Evolutionary conservation across 106 monocot genomes (phyloP), one percentile per base, ranked within the genome.

Genomic region (Vanilla planifolia): DNA sequence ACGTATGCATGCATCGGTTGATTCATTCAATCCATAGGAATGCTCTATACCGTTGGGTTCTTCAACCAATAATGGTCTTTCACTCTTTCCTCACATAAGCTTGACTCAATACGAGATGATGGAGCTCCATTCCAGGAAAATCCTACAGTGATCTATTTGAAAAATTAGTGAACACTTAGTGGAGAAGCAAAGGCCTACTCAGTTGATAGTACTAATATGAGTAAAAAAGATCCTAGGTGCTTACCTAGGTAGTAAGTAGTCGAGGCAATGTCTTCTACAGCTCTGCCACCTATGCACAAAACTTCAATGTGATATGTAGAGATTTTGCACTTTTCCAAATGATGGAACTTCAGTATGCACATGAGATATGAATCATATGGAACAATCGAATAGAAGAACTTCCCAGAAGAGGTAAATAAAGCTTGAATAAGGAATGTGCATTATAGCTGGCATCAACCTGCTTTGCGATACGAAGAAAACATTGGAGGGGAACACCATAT

Each of bases 251-350:
- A 17, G 20, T 47, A 47, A 6, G 51, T 4, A 51, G 0, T 26
- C 10, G 26, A 51, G 13, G 0, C 5, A 13, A 51, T 9, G 51
- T 27, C 51, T 51, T 11, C 22, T 47, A 47, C 20, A 47, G 51
- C 51, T 51, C 26, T 51, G 27, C 26, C 51, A 51, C 51, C 26
- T 51, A 51, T 51, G 51, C 51, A 11, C 7, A 14, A 51, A 51
- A 51, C 27, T 27, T 0, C 7, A 51, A 25, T 9, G 24, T 51
- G 26, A 51, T 27, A 51, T 11, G 14, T 0, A 51, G 25, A 8
- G 22, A 13, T 27, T 9, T 1, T 47, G 20, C 17, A 21, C 46
- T 47, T 5, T 47, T 47, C 11, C 9, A 51, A 27, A 51, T 13
- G 9, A 51, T 51, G 51, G 51, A 51, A 51, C 27, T 51, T 51